Evolutionary conservation across 768 basidiomycete genomes (phyloP), one percentile per base, ranked within the genome.

Genomic region (Saitozyma podzolica): DNA sequence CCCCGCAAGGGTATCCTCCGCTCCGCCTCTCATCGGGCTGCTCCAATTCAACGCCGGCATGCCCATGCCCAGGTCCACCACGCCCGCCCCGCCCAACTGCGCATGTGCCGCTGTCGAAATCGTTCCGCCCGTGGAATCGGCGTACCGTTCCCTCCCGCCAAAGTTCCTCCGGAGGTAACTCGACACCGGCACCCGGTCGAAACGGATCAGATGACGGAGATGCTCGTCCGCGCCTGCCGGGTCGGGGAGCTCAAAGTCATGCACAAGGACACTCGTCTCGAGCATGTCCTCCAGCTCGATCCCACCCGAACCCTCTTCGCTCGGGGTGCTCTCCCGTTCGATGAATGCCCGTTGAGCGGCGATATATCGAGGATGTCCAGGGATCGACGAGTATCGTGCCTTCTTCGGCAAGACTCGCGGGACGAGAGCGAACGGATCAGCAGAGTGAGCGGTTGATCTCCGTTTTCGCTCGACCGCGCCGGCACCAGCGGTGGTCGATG

Each of bases 331-430:
- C 37, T 67, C 70, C 13, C 67, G 41, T 40, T 71, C 72, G 16
- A 29, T 29, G 29, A 29, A 29, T 29, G 29, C 68, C 13, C 62
- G 55, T 19, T 64, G 63, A 42, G 74, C 74, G 16, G 64, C 64
- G 37, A 72, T 43, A 53, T 59, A 76, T 17, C 73, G 64, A 13
- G 75, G 75, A 62, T 76, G 75, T 37, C 75, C 75, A 20, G 75
- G 75, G 39, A 76, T 76, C 43, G 72, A 74, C 7, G 75, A 71
- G 57, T 76, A 76, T 58, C 72, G 53, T 11, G 68, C 68, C 47
- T 63, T 61, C 45, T 47, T 47, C 13, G 39, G n/a, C 43, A 39
- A 45, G 16, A 29, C 29, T 2, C 29, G 29, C 2, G 29, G 29
- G 29, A 29, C 5, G 29, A 5, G 29, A 29, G 29, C 29, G 29